Conservation (phyloP, 345 rosid genomes). For the Limnanthes douglasii region DNA sequence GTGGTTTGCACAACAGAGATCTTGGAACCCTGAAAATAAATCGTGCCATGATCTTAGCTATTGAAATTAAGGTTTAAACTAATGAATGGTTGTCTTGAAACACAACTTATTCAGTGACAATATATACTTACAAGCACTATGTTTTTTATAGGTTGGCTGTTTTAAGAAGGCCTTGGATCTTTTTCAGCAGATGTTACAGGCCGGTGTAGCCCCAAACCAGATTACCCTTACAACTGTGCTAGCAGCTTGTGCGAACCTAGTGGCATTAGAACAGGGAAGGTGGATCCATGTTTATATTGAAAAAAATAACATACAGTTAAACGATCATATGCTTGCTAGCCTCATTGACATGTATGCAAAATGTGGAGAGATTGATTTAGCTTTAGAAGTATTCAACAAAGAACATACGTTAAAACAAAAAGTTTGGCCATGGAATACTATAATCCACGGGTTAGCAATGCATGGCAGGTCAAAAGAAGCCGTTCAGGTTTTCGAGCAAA, state of each 20-base stretch:
- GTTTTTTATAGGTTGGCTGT: conserved; percentile 5
- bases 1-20: too few relatives aligned
- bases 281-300: conserved; percentile 12
- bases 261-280: conserved; percentile 7
- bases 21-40: too few relatives aligned
- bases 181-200: conserved; percentile 10
- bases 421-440: conserved; percentile 13
- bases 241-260: conserved; percentile 10
- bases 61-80: too few relatives aligned
- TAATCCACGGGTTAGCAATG: conserved; percentile 14
- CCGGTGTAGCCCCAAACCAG: conserved; percentile 9
- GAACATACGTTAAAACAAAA: conserved; percentile 5
- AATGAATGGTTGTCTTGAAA: too few relatives aligned
- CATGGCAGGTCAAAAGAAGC: conserved; percentile 6
- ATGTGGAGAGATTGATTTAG: conserved; percentile 7
- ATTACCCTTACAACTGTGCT: conserved; percentile 11
- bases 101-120: too few relatives aligned
- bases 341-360: conserved; percentile 10
- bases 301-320: conserved; percentile 7
- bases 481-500: conserved; percentile 5
- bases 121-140: neutral
- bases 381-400: conserved; percentile 9
- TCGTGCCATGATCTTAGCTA: too few relatives aligned
- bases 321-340: conserved; percentile 8
- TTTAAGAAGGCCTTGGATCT: conserved; percentile 13